Conservation (phyloP, 2,329 filamentous ascomycete genomes). For the Ambrosiella cleistominuta region DNA sequence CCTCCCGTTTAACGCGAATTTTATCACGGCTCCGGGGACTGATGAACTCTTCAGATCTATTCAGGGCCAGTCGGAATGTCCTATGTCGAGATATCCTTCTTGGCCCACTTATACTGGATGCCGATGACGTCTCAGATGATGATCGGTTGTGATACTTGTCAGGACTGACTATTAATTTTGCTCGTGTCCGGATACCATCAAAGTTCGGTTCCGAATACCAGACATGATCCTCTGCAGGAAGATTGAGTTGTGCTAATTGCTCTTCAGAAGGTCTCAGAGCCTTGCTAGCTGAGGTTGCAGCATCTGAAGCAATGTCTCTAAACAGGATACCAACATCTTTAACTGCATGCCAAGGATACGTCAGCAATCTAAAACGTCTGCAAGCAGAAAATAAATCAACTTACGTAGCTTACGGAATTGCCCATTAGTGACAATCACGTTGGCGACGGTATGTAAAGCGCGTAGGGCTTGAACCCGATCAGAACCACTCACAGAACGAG, state of each 20-base stretch:
- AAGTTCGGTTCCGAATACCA: slow-evolving; percentile 82
- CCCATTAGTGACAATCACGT: slow-evolving; percentile 81
- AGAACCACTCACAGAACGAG: slow-evolving; percentile 61
- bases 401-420: slow-evolving; percentile 81
- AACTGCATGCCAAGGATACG: slow-evolving; percentile 24
- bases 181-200: slow-evolving; percentile 50
- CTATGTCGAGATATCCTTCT: slow-evolving; percentile 19
- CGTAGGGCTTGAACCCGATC: slow-evolving; percentile 72
- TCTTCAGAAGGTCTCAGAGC: slow-evolving; percentile 65
- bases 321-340: slow-evolving; percentile 65
- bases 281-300: slow-evolving; percentile 59
- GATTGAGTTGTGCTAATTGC: slow-evolving; percentile 57
- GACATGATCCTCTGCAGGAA: slow-evolving; percentile 73
- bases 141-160: slow-evolving; percentile 43
- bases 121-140: slow-evolving; percentile 13
- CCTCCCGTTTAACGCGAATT: slow-evolving; percentile 25
- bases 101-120: not conserved
- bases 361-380: slow-evolving; percentile 3
- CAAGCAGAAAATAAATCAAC: slow-evolving; percentile 21
- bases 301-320: slow-evolving; percentile 83
- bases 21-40: slow-evolving; percentile 20
- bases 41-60: slow-evolving; percentile 1
- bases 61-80: slow-evolving; percentile 31
- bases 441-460: slow-evolving; percentile 74
- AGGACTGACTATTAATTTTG: slow-evolving; percentile 47